These are phyloP conservation scores for Phytophthora uliginosa DNA, from an alignment of 352 stramenopile genomes.

Conservation along the genomic window DNA sequence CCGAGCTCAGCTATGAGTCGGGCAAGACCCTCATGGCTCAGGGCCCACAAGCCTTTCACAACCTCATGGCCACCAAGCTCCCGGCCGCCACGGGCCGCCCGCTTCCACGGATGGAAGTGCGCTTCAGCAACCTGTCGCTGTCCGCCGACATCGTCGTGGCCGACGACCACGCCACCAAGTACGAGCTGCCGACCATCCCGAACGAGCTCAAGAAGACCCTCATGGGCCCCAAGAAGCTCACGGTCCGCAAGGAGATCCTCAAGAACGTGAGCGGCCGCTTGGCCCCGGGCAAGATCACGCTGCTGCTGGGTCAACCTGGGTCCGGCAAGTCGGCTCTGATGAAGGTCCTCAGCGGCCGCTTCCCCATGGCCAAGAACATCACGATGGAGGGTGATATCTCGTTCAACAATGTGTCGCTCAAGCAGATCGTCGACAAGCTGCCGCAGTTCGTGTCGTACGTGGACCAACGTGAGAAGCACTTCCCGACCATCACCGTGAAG, in stretches of 20 bases:
- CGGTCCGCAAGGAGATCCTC: constrained; percentile 25
- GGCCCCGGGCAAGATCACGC: constrained; percentile 26
- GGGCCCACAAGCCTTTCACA: neutral
- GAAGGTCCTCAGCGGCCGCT: constrained; percentile 29
- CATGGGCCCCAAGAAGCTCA: constrained; percentile 2
- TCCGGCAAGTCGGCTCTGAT: constrained; percentile 39
- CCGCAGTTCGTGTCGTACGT: constrained; percentile 58
- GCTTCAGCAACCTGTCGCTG: constrained; percentile 4
- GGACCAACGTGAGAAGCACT: constrained; percentile 57
- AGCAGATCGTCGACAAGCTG: constrained; percentile 11
- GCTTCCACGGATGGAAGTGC: neutral
- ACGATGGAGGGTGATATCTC: constrained; percentile 14
- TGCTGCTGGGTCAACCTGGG: constrained; percentile 19
- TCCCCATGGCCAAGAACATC: constrained; percentile 29
- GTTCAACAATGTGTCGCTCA: constrained; percentile 17
- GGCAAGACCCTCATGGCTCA: constrained; percentile 6
- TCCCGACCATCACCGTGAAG: constrained; percentile 55
- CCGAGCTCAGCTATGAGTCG: constrained; percentile 2
- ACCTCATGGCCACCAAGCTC: neutral
- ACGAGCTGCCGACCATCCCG: constrained; percentile 3
- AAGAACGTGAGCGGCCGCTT: constrained; percentile 19
- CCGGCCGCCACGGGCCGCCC: neutral
- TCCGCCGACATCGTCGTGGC: constrained; percentile 6
- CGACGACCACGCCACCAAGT: constrained; percentile 8
- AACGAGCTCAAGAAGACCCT: constrained; percentile 8